Percentiles rank a stretch among this genome's conserved stretches.
Conservation (phyloP, 495 filamentous ascomycete genomes). For the Xylaria grammica region DNA sequence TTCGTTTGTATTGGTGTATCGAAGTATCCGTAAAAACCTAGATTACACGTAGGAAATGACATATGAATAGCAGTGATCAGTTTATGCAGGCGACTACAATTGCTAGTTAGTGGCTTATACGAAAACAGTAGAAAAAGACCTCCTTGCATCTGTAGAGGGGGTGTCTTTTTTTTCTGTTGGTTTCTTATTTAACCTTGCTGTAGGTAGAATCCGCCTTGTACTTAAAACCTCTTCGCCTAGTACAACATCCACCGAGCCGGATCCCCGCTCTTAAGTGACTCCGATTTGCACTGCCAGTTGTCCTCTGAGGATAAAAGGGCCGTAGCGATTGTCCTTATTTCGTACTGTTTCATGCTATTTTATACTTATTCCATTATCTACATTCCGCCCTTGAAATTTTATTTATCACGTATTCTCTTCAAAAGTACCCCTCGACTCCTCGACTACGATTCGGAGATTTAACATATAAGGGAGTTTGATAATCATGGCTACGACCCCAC, state of each 20-base stretch:
- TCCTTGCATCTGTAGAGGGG: background rate
- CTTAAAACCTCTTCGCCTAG: background rate
- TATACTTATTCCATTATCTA: too few relatives aligned
- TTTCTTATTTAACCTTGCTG: too few relatives aligned
- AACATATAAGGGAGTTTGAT: background rate
- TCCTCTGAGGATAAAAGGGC: background rate
- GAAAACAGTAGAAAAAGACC: background rate
- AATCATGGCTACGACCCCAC: slow-evolving; percentile 19
- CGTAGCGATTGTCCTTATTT: background rate
- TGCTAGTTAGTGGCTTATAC: too few relatives aligned
- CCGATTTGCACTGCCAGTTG: background rate
- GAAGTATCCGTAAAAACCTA: too few relatives aligned
- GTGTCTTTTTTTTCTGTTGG: background rate
- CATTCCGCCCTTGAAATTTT: too few relatives aligned
- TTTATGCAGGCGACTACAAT: too few relatives aligned
- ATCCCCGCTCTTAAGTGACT: background rate
- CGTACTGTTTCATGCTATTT: background rate
- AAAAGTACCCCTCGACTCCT: too few relatives aligned
- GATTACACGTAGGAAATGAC: too few relatives aligned
- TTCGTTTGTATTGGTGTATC: too few relatives aligned
- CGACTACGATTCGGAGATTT: background rate
- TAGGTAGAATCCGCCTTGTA: background rate
- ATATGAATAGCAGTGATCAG: too few relatives aligned
- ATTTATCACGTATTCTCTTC: too few relatives aligned
- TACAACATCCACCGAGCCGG: background rate